phyloP scores from a whole-genome alignment of 768 basidiomycete species.

The Postia placenta region DNA sequence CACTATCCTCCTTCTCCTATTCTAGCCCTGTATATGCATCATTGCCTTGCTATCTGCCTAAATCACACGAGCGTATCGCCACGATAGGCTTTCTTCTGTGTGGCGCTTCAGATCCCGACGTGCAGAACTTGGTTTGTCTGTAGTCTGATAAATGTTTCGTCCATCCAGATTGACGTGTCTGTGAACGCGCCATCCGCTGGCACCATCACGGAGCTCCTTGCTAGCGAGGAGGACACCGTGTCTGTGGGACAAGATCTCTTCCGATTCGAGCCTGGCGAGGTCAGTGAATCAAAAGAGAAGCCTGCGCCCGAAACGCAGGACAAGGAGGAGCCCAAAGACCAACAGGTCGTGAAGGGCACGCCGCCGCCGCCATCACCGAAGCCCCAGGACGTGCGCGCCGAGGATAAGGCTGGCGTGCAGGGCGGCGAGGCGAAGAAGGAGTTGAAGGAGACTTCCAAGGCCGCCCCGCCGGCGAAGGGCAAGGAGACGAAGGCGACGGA shows the following conservation, averaged over 20 bases:
- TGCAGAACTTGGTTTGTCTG: no score
- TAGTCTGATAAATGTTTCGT: neutral
- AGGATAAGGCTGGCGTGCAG: conserved; percentile 24
- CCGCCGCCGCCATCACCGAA: conserved; percentile 41
- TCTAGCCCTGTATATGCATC: no score
- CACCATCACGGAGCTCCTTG: conserved; percentile 80
- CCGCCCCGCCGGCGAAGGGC: conserved; percentile 19
- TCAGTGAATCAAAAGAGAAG: conserved; percentile 17
- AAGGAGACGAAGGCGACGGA: conserved; percentile 22
- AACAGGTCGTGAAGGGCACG: conserved; percentile 40
- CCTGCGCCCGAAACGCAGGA: conserved; percentile 31
- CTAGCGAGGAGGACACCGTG: conserved; percentile 90
- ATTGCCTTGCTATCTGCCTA: no score
- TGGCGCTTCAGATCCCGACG: no score
- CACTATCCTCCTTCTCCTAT: no score
- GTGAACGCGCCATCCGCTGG: conserved; percentile 91
- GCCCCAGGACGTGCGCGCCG: conserved; percentile 20
- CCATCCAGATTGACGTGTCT: conserved; percentile 84
- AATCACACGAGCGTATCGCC: no score
- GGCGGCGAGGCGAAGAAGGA: conserved; percentile 30
- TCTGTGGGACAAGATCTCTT: conserved; percentile 93
- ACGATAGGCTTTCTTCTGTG: no score
- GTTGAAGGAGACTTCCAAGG: conserved; percentile 28
- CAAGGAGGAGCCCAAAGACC: conserved; percentile 37
- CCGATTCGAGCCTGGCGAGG: conserved; percentile 73